Evolutionary conservation across 139 green algal species (phyloP), one percentile per base, ranked within the genome.

Genomic region (Micromonas pusilla): DNA sequence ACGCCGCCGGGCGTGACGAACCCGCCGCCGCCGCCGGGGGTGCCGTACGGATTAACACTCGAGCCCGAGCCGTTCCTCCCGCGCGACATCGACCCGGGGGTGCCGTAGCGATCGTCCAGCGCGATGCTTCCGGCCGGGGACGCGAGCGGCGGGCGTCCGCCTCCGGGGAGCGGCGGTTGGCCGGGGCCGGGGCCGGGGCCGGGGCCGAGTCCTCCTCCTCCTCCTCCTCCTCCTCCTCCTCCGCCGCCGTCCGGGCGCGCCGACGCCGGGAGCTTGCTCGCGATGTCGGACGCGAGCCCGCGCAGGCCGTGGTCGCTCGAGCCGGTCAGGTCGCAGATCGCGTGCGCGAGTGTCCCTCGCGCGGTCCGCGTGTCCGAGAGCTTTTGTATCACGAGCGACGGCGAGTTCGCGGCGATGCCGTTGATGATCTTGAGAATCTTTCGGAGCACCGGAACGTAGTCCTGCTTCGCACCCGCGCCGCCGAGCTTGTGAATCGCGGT

Each of bases 361-460:
- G 68, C 68, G 23, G 68, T 75, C 4, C 30, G 37, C 9, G 68
- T 62, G 20, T 75, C 37, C 16, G 6, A 20, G 16, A 75, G 23
- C 21, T 20, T 6, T 2, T n/a, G 34, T 16, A 63, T 36, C 20
- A 62, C 38, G 1, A 62, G 37, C 25, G 36, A 28, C 38, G 52
- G 52, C 5, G n/a, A 64, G 37, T 63, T n/a, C 0, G 37, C 34
- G 34, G 62, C 33, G 37, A 60, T 34, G 37, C 30, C 26, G n/a
- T 33, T 23, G 37, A 75, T 30, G 30, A 75, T 64, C 30, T 62
- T 75, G 34, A 75, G 38, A 62, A 75, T 62, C 37, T 75, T 75
- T 32, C 68, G n/a, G 5, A 75, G 30, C 20, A 75, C 2, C 1
- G 68, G 26, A 33, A 39, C 68, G 23, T 62, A 30, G 25, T 38